Base-by-base conservation (phyloP, 306 rosid species). In the Vicia sativa region DNA sequence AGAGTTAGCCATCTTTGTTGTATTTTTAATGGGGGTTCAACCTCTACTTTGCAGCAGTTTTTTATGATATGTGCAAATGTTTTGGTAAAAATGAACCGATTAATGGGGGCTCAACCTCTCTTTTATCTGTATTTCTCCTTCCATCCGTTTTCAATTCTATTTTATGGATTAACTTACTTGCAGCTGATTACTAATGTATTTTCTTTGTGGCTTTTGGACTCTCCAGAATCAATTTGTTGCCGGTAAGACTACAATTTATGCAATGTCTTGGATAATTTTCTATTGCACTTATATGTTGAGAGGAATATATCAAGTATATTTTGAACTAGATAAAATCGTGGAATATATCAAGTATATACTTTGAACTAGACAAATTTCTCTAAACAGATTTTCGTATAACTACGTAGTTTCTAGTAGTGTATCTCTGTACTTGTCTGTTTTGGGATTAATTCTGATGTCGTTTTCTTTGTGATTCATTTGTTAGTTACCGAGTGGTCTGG, bases 171-270 rank as follows among this genome's bases (percentile, higher is more conserved):
- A 42, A 45, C 72, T 62, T 79, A 57, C 53, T 71, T 67, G 78
- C 65, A 58, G 69, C 81, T 64, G 83, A 72, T 75, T 73, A 76
- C 67, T 82, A 74, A 76, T 54, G 70, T 69, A 59, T 79, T 78
- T 81, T 77, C 29, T 74, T 78, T 74, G 31, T 72, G 79, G 65
- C 83, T 78, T 80, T 49, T 86, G 82, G 70, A 64, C 68, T 78
- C 70, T 46, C 63, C 96, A 90, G 98, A 91, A 93, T 85, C 98
- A 93, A 83, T 93, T 93, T 82, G 98, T 93, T 70, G 98, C 98
- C 5, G 98, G 98, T 93, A 80, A 86, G 98, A 63, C 57, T 75
- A 41, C 76, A 49, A 31, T 53, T 65, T 78, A 19, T 61, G 62
- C 73, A 72, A 44, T 61, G 21, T 69, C 37, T 50, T 16, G 38